Evolutionary conservation across 306 rosid genomes (phyloP), one percentile per base, ranked within the genome.

Genomic region (Inga laurina): DNA sequence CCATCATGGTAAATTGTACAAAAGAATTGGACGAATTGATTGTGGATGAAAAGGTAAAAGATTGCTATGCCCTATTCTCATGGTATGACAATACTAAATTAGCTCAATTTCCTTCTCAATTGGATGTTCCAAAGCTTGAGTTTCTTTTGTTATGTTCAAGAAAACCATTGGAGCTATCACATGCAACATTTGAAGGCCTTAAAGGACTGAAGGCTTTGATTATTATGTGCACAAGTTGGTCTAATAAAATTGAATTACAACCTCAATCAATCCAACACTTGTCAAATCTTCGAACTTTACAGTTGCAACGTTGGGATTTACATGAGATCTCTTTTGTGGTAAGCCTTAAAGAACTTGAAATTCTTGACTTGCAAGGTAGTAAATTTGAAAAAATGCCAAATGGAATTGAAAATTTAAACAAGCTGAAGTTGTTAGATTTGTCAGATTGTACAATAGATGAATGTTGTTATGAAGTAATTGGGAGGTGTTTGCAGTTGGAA

Each of bases 171-270:
- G 1, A 8, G 1, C 1, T 27, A 1, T 62, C 72, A 3, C 0
- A 44, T 30, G 0, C 27, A 32, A 46, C 41, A 4, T 78, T 78
- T 46, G 81, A 65, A 18, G 74, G 74, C 1, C 10, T 6, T 43
- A 30, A 30, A 44, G 5, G 10, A 22, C 81, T 78, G 14, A 65
- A 65, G 45, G 81, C 66, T 64, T 8, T 73, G 18, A 5, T n/a
- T 3, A 9, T 11, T 8, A 2, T 5, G 21, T 7, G 0, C 9
- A 21, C 4, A 7, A 27, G 27, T 27, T 8, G 1, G 2, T 0
- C 0, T 0, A 2, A 0, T 61, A 0, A 1, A 7, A 9, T 48
- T 11, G 8, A 5, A 22, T 4, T 12, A 4, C 13, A 32, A 2
- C 61, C 74, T 64, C 62, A 78, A 30, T 46, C 81, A 78, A 65